These are phyloP conservation scores for Filosporella fistucella DNA, from an alignment of 495 filamentous ascomycete species.

Conservation along the genomic window DNA sequence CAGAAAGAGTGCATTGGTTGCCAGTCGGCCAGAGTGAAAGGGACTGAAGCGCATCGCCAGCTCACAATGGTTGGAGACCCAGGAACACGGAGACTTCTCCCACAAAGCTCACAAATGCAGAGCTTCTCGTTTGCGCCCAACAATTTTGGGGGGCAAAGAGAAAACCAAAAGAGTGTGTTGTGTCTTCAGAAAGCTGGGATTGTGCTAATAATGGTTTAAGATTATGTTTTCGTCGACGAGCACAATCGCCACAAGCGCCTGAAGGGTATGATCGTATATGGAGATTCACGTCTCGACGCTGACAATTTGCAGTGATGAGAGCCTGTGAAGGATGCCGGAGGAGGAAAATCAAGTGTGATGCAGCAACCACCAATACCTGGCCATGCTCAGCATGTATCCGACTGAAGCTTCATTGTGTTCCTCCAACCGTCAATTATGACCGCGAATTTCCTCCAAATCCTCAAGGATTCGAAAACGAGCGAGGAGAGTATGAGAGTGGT, in stretches of 20 bases:
- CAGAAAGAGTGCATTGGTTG: too few species aligned
- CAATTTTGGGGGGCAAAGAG: constrained; percentile 50
- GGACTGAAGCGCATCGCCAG: too few species aligned
- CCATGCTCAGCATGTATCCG: constrained; percentile 92
- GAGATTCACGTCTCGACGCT: constrained; percentile 17
- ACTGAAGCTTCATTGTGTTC: constrained; percentile 88
- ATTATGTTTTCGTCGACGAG: constrained; percentile 99
- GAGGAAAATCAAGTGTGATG: constrained; percentile 94
- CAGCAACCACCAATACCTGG: constrained; percentile 97
- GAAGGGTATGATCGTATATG: constrained; percentile 62
- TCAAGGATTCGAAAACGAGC: constrained; percentile 41
- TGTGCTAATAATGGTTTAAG: constrained; percentile 38
- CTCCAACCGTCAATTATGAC: constrained; percentile 84
- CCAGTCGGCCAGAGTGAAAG: too few species aligned
- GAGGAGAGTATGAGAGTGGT: constrained; percentile 37
- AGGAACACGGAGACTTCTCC: constrained; percentile 48
- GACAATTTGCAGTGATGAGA: constrained; percentile 73
- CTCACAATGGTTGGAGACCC: constrained; percentile 52
- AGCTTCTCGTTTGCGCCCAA: constrained; percentile 57
- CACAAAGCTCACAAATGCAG: constrained; percentile 50
- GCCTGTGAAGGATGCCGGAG: constrained; percentile 95
- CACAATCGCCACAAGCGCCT: constrained; percentile 96
- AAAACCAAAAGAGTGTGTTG: constrained; percentile 58
- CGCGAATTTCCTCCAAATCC: constrained; percentile 56
- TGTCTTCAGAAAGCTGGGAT: not conserved